phyloP scores from a whole-genome alignment of 176 grass and related monocot species.

The Microstegium vimineum region DNA sequence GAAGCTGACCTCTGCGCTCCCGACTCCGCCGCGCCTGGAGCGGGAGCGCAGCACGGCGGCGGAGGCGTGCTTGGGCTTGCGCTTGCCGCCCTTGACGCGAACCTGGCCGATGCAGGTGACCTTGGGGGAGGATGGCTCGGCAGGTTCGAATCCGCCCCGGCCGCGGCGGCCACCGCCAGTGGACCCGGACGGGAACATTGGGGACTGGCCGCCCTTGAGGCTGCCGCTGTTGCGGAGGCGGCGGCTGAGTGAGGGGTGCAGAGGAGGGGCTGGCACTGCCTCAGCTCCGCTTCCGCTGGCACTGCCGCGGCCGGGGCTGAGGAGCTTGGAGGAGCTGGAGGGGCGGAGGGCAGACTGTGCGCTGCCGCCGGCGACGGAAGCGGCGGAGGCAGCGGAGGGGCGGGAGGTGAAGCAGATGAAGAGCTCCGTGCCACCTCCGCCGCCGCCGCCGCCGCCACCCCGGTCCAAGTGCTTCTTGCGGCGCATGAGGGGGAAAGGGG shows the following conservation, averaged over 20 bases:
- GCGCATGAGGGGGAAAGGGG: constrained; percentile 31
- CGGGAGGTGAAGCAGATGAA: constrained; percentile 78
- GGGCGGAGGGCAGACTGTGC: constrained; percentile 21
- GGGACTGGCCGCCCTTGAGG: constrained; percentile 90
- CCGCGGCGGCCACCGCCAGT: constrained; percentile 37
- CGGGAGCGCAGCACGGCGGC: constrained; percentile 56
- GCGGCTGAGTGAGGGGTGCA: constrained; percentile 71
- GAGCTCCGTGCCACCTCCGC: constrained; percentile 50
- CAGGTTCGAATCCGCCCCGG: constrained; percentile 55
- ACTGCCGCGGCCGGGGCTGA: constrained; percentile 50
- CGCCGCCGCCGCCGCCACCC: constrained; percentile 44
- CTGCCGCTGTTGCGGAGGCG: constrained; percentile 77
- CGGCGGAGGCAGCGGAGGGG: constrained; percentile 37
- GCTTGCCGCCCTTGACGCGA: constrained; percentile 77
- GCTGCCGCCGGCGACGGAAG: constrained; percentile 11
- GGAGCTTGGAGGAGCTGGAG: constrained; percentile 52
- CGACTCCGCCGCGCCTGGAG: constrained; percentile 49
- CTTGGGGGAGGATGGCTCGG: constrained; percentile 89
- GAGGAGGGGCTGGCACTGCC: constrained; percentile 30
- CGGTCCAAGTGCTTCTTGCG: constrained; percentile 55
- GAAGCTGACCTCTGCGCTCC: constrained; percentile 70
- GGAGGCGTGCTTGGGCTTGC: constrained; percentile 49
- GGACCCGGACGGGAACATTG: constrained; percentile 72
- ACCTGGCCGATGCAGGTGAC: constrained; percentile 98
- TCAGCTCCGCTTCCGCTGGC: constrained; percentile 18